phyloP scores from a whole-genome alignment of 441 rosid genomes.

The Populus hybrid region DNA sequence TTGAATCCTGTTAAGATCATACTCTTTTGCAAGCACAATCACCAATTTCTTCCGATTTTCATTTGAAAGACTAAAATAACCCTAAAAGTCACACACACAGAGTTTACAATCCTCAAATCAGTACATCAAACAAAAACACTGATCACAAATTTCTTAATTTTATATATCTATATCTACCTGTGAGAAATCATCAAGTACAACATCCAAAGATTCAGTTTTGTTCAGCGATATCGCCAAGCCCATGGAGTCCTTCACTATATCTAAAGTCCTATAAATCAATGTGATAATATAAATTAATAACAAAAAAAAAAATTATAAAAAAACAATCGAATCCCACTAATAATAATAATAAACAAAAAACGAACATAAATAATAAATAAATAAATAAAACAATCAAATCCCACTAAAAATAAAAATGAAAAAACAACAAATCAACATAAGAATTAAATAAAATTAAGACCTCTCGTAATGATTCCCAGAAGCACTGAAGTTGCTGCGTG shows the following conservation, averaged over 20 bases:
- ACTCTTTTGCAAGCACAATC: slow-evolving; percentile 68
- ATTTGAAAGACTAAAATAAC: slow-evolving; percentile 60
- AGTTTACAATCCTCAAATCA: not conserved
- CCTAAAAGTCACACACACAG: slow-evolving; percentile 35
- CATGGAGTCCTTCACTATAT: slow-evolving; percentile 70
- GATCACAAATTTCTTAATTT: not conserved
- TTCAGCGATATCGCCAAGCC: slow-evolving; percentile 74
- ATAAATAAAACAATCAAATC: too few species aligned
- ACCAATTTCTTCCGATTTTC: slow-evolving; percentile 59
- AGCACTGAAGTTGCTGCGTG: not conserved
- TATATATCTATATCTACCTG: slow-evolving; percentile 35
- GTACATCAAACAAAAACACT: not conserved
- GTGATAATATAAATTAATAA: not conserved
- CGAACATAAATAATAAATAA: too few species aligned
- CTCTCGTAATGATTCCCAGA: slow-evolving; percentile 17
- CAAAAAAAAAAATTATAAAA: not conserved
- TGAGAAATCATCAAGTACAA: slow-evolving; percentile 67
- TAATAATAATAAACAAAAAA: too few species aligned
- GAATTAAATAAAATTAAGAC: slow-evolving; percentile 9
- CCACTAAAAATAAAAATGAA: too few species aligned
- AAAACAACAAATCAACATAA: too few species aligned
- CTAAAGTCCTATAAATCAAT: slow-evolving; percentile 44
- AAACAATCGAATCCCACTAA: not conserved
- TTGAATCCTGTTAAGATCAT: slow-evolving; percentile 68
- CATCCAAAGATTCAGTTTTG: slow-evolving; percentile 69